Evolutionary conservation across 2,329 filamentous ascomycete species (phyloP), one percentile per base, ranked within the genome.

Genomic region (Colletotrichum sp.): DNA sequence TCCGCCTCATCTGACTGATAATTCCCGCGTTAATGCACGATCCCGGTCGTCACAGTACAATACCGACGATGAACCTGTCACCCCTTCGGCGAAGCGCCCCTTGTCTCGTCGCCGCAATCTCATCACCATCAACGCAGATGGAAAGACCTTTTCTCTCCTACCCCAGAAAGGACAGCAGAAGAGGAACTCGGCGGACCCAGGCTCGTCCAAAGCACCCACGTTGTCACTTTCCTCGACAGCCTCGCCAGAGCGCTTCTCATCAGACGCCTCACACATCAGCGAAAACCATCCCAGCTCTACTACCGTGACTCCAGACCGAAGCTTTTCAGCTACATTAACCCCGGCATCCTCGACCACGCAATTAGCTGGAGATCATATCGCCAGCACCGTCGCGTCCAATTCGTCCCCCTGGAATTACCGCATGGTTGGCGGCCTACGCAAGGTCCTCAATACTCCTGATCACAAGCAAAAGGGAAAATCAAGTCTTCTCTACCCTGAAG

Each of bases 131-230:
- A 86, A 91, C 78, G 81, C 89, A 8, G 89, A 92, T 81, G 78
- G 77, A 72, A 91, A 91, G 82, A 92, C 90, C 6, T 92, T 92
- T 78, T 90, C 89, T 18, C 82, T 92, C 71, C 77, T 87, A 77
- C 82, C 82, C 80, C 79, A 87, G 13, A 61, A 61, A 58, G 66
- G 65, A 61, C 70, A 76, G 36, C 70, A 39, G 56, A 66, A 32
- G 58, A 64, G 43, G 58, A 55, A 71, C 32, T 39, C 62, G 36
- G 43, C 34, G 36, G 61, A 69, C 55, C n/a, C 69, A 13, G 48
- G 81, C n/a, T 84, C 83, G 22, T 76, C 81, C 22, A 80, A 81
- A 77, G 89, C 89, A 12, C 83, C 86, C 39, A 84, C 83, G 18
- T 80, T 86, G 62, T 89, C 87, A 48, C 85, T 86, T 55, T 86